These are phyloP conservation scores for Parmelia sp. DNA, from an alignment of 495 filamentous ascomycete species.

Conservation along the genomic window DNA sequence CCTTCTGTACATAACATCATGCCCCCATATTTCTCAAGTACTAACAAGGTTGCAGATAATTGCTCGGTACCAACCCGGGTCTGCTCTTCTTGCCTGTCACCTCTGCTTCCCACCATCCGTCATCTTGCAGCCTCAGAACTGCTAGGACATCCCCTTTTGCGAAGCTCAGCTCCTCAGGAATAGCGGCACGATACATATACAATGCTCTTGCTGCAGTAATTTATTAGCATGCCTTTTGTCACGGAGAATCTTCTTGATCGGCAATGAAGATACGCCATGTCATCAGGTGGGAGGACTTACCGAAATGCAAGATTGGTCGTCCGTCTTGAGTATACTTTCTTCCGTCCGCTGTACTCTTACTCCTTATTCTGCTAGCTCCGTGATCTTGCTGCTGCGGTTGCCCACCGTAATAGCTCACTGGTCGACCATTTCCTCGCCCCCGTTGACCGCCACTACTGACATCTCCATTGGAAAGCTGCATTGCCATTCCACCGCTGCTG, in stretches of 20 bases:
- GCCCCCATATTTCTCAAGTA: background rate
- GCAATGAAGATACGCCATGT: background rate
- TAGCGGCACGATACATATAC: constrained; percentile 90
- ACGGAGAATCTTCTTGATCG: background rate
- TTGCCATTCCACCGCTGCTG: constrained; percentile 69
- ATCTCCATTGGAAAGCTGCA: constrained; percentile 61
- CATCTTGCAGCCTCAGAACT: constrained; percentile 87
- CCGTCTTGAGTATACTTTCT: constrained; percentile 80
- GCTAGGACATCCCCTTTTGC: constrained; percentile 87
- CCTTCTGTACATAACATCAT: background rate
- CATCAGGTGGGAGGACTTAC: constrained; percentile 48
- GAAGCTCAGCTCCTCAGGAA: constrained; percentile 91
- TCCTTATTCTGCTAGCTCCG: constrained; percentile 48
- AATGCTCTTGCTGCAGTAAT: constrained; percentile 67
- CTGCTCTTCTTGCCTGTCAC: constrained; percentile 68
- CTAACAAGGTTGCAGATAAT: constrained; percentile 79
- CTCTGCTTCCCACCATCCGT: constrained; percentile 99
- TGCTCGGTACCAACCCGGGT: constrained; percentile 88
- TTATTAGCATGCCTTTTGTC: constrained; percentile 9
- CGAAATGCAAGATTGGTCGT: constrained; percentile 80
- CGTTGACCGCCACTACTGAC: constrained; percentile 15
- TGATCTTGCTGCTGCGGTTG: constrained; percentile 20
- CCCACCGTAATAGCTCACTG: constrained; percentile 34
- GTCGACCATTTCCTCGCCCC: constrained; percentile 25
- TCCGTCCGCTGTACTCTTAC: constrained; percentile 72